Conservation (phyloP, 148 eudicot genomes). For the Polygonum aviculare region DNA sequence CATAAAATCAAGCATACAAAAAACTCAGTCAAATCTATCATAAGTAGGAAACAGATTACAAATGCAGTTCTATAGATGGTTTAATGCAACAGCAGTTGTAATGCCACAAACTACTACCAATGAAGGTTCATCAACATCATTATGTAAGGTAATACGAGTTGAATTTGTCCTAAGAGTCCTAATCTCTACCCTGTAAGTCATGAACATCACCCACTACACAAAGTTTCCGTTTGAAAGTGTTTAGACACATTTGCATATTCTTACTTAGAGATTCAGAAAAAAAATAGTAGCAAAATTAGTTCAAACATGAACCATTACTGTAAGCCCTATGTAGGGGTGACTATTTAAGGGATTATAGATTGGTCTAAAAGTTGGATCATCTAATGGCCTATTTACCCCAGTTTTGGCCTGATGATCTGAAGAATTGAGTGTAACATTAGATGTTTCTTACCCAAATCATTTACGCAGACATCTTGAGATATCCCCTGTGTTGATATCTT, state of each 20-base stretch:
- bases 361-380: neutral
- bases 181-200: neutral
- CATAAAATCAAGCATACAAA: constrained; percentile 2
- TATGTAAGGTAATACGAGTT: neutral
- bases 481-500: constrained; percentile 66
- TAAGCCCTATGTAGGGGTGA: neutral
- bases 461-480: constrained; percentile 91
- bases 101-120: neutral
- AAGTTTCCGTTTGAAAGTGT: neutral
- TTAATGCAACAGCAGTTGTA: neutral
- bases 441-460: constrained; percentile 72
- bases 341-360: neutral
- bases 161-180: neutral
- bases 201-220: neutral
- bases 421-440: neutral
- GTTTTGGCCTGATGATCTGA: neutral
- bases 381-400: neutral
- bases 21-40: neutral
- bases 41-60: neutral
- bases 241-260: neutral
- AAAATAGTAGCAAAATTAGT: neutral
- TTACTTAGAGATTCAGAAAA: neutral
- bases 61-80: neutral
- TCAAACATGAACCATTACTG: neutral
- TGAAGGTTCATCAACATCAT: neutral